phyloP scores from a whole-genome alignment of 257 asterid species.

The Cruciata laevipes region DNA sequence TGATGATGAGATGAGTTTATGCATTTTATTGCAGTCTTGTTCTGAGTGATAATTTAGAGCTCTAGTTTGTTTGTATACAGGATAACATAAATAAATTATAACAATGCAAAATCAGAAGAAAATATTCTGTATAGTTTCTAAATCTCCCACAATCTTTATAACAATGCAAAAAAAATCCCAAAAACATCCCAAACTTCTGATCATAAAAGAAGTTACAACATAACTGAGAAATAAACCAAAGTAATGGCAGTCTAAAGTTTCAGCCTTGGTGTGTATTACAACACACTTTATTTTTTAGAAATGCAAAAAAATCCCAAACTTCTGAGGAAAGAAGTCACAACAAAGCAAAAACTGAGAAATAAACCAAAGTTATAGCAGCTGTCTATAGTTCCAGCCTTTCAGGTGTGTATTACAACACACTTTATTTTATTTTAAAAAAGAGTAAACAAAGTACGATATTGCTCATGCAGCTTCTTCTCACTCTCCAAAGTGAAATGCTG shows the following conservation, averaged over 20 bases:
- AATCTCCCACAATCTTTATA: neutral
- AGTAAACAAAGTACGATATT: too few relatives aligned
- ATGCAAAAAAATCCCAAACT: neutral
- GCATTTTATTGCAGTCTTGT: neutral
- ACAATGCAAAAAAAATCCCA: neutral
- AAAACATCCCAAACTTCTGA: too few relatives aligned
- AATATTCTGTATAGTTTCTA: too few relatives aligned
- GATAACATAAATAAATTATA: too few relatives aligned
- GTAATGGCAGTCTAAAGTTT: neutral
- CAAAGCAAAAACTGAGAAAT: neutral
- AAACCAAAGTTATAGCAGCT: neutral
- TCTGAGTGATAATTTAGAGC: neutral
- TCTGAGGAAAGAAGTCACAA: neutral
- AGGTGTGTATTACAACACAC: too few relatives aligned
- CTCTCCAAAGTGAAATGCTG: slow-evolving; percentile 42
- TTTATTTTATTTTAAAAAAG: too few relatives aligned
- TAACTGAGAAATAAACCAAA: neutral
- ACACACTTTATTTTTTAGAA: too few relatives aligned
- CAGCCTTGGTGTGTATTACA: neutral
- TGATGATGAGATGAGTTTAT: neutral
- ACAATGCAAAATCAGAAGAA: too few relatives aligned
- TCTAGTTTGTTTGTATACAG: neutral
- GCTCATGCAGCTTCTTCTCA: slow-evolving; percentile 21
- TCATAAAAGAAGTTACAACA: neutral
- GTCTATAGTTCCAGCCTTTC: neutral